Base-by-base conservation (phyloP, 305 asterid species). In the Salvia sclarea region DNA sequence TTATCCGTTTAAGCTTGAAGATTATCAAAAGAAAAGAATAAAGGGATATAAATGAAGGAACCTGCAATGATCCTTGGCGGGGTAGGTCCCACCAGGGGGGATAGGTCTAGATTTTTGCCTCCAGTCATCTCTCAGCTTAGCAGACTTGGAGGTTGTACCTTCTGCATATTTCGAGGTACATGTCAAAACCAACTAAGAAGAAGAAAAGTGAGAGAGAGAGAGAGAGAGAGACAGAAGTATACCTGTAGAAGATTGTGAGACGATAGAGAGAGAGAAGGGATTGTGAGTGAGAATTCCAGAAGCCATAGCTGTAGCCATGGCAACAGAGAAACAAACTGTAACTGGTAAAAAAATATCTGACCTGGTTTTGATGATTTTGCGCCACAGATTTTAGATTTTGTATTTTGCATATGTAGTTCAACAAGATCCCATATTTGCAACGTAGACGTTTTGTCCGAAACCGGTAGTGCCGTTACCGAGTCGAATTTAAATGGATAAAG, bases 31-130 rank as follows among this genome's bases (percentile, higher is more conserved):
- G 11, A 48, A 40, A 61, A 28, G 11, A 48, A 40, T 5, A 33
- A 33, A 65, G 65, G 21, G 28, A 35, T 30, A 12, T 6, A 31
- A 52, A 75, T 18, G 41, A 68, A 68, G 48, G 70, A 69, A 93
- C 97, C 98, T 94, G 96, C 96, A 94, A 40, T 91, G 96, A 40
- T 94, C 97, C 84, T 89, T 91, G 35, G 97, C 98, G 6, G 98
- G 98, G 78, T 94, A 94, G 70, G 93, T 86, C 12, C 97, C 98
- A 66, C 97, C 98, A 35, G 97, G 91, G 69, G 96, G 93, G 24
- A 94, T 86, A 59, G 97, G 96, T 73, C 70, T 84, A 44, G 97
- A 91, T 77, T 81, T 86, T 66, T 83, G 82, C 88, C 97, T 83
- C 98, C 97, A 94, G 62, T 94, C 96, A 25, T 86, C 96, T 80